Conservation (phyloP, 148 eudicot species). For the Heliamphora exappendiculata region DNA sequence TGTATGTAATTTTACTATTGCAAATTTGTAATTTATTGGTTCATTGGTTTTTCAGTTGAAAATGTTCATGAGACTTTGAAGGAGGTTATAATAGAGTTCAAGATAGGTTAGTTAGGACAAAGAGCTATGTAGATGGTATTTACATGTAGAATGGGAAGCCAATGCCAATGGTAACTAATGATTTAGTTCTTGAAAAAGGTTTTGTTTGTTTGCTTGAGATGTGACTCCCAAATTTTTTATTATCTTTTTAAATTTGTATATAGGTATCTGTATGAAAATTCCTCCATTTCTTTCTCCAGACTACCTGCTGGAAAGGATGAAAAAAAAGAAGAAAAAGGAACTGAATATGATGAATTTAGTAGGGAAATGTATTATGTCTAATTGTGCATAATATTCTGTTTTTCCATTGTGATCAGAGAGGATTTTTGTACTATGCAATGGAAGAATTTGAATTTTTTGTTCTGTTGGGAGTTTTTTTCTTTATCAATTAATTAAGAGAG, state of each 20-base stretch:
- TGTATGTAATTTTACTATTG: constrained; percentile 46
- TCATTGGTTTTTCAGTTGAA: neutral
- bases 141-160: neutral
- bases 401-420: neutral
- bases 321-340: neutral
- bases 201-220: neutral
- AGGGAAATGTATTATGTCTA: neutral
- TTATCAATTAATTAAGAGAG: neutral
- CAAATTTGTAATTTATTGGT: neutral
- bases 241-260: too few relatives aligned
- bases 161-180: neutral
- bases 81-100: neutral
- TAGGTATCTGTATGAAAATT: neutral
- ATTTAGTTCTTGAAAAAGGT: neutral
- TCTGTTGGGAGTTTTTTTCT: neutral
- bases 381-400: neutral
- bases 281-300: constrained; percentile 3
- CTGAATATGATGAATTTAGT: neutral
- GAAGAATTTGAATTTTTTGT: neutral
- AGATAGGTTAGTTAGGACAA: neutral
- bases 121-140: neutral
- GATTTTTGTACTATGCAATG: neutral
- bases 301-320: neutral
- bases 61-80: neutral
- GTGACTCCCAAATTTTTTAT: neutral